Conservation (phyloP, 83 land plant species). For the Picea mariana region DNA sequence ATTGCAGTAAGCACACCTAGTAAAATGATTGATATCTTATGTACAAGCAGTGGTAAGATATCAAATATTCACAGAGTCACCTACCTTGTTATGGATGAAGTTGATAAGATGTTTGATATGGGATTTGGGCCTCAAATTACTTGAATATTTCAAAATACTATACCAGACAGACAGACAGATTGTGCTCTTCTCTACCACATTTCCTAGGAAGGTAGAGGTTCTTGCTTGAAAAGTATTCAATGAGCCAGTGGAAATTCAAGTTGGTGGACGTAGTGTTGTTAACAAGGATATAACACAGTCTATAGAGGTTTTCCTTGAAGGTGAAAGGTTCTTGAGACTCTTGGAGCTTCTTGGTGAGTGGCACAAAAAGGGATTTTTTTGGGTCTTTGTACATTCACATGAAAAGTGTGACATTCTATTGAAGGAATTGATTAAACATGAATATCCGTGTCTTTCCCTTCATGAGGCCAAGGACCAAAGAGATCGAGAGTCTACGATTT, state of each 20-base stretch:
- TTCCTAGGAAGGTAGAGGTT: slow-evolving; percentile 92
- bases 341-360: slow-evolving; percentile 95
- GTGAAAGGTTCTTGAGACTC: slow-evolving; percentile 77
- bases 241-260: slow-evolving; percentile 92
- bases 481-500: slow-evolving; percentile 89
- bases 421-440: slow-evolving; percentile 80
- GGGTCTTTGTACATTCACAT: slow-evolving; percentile 91
- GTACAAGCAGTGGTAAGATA: slow-evolving; percentile 95
- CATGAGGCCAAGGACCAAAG: slow-evolving; percentile 99
- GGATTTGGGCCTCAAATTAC: slow-evolving; percentile 99
- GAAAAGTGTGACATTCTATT: slow-evolving; percentile 93
- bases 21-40: slow-evolving; percentile 94
- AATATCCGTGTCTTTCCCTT: slow-evolving; percentile 96
- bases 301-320: slow-evolving; percentile 85
- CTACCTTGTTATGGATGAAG: slow-evolving; percentile 97
- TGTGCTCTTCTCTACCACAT: slow-evolving; percentile 95
- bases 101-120: slow-evolving; percentile 99
- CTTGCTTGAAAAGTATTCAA: slow-evolving; percentile 86
- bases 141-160: slow-evolving; percentile 85
- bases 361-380: slow-evolving; percentile 97
- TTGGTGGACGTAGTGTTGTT: slow-evolving; percentile 97
- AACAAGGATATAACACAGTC: slow-evolving; percentile 94
- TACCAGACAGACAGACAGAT: slow-evolving; percentile 97
- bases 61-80: slow-evolving; percentile 90
- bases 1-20: slow-evolving; percentile 96